A percentile compares a stretch with the other conserved stretches of the same genome.
Conservation (phyloP, 495 filamentous ascomycete genomes). For the Penicillium psychrofluorescens region DNA sequence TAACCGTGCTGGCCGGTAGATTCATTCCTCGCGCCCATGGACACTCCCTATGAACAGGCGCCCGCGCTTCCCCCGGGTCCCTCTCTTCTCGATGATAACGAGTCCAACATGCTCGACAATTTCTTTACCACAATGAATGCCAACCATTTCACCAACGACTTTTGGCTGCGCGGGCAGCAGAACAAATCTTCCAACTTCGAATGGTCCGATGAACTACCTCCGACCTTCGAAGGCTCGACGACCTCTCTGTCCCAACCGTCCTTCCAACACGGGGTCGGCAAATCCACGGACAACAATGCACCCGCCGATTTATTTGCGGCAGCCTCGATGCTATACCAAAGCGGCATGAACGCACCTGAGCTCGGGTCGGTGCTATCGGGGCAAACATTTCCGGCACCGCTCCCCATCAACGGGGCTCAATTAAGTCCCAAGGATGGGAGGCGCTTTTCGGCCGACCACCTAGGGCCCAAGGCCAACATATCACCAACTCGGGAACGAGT, state of each 20-base stretch:
- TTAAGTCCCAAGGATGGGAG: neutral
- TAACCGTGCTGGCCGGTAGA: constrained; percentile 21
- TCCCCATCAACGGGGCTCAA: constrained; percentile 18
- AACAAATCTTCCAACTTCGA: constrained; percentile 42
- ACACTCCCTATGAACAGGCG: constrained; percentile 48
- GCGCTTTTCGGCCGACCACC: constrained; percentile 11
- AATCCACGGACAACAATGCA: constrained; percentile 1
- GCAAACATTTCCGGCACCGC: constrained; percentile 21
- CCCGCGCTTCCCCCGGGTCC: constrained; percentile 52
- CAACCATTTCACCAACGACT: constrained; percentile 44
- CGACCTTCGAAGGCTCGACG: constrained; percentile 52
- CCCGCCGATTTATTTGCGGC: constrained; percentile 42
- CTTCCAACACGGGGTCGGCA: constrained; percentile 19
- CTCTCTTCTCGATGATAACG: constrained; percentile 53
- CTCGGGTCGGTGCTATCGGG: constrained; percentile 21
- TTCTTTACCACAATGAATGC: constrained; percentile 57
- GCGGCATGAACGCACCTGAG: constrained; percentile 23
- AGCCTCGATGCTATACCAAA: constrained; percentile 40
- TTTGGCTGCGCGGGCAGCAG: constrained; percentile 33
- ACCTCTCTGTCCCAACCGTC: constrained; percentile 52
- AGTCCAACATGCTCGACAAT: constrained; percentile 51
- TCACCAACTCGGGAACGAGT: constrained; percentile 16
- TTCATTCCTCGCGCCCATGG: constrained; percentile 40
- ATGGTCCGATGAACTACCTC: constrained; percentile 51
- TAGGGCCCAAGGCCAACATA: constrained; percentile 6